Evolutionary conservation across 2,329 filamentous ascomycete species (phyloP).

Genomic region (Zopfia rhizophila): DNA sequence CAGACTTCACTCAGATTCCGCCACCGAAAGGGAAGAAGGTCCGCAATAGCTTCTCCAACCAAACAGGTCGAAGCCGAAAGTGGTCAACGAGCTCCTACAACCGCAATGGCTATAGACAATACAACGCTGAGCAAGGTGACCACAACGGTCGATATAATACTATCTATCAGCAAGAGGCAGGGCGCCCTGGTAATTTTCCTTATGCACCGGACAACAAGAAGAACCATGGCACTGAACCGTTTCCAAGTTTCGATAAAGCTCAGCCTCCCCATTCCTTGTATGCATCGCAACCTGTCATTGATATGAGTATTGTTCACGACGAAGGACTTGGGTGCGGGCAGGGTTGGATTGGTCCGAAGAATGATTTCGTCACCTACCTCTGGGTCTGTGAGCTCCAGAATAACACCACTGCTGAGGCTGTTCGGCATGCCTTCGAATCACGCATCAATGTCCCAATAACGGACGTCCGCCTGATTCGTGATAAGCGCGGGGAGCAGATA

Average conservation of each 20-base stretch:
- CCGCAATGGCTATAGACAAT: slow-evolving; percentile 22
- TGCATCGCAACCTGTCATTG: slow-evolving; percentile 12
- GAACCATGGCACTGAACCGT: slow-evolving; percentile 10
- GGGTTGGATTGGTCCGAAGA: slow-evolving; percentile 43
- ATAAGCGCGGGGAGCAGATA: slow-evolving; percentile 1
- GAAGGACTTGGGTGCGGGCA: slow-evolving; percentile 33
- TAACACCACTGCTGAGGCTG: slow-evolving; percentile 20
- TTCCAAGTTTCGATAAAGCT: slow-evolving; percentile 4
- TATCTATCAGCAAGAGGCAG: slow-evolving; percentile 17
- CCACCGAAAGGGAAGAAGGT: slow-evolving; percentile 24
- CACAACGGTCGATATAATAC: slow-evolving; percentile 6
- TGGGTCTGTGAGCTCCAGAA: slow-evolving; percentile 37
- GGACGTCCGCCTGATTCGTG: slow-evolving; percentile 14
- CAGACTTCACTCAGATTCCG: slow-evolving; percentile 37
- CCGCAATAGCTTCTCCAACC: slow-evolving; percentile 23
- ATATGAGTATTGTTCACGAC: slow-evolving; percentile 32
- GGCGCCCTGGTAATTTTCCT: neutral
- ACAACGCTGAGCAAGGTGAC: slow-evolving; percentile 19
- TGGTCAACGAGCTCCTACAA: slow-evolving; percentile 25
- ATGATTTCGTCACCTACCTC: slow-evolving; percentile 37
- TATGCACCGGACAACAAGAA: slow-evolving; percentile 1
- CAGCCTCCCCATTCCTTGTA: neutral
- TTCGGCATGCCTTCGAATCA: slow-evolving; percentile 31
- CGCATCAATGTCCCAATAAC: slow-evolving; percentile 17
- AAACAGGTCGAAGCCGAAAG: slow-evolving; percentile 31